Percentiles rank a stretch among this genome's conserved stretches.
phyloP scores from a whole-genome alignment of 305 asterid genomes.

The Fraxinus latifolia region DNA sequence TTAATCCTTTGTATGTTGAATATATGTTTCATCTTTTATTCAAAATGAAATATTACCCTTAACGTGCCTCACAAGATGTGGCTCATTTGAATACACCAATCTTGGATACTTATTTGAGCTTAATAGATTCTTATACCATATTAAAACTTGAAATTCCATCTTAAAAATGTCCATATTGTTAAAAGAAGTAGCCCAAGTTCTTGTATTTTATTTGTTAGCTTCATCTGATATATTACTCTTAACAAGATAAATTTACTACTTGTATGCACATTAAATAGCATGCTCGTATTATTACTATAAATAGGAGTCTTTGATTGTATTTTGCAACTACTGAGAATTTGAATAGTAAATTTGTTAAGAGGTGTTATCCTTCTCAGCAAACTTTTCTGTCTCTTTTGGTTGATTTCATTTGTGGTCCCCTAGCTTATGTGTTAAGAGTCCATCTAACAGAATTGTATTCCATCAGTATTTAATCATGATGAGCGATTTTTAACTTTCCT shows the following conservation, averaged over 20 bases:
- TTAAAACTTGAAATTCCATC: too few relatives aligned
- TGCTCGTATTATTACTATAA: neutral
- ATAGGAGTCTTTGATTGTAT: neutral
- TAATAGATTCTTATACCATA: too few relatives aligned
- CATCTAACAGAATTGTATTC: neutral
- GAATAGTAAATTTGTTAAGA: neutral
- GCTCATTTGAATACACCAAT: neutral
- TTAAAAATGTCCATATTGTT: too few relatives aligned
- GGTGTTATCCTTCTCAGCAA: neutral
- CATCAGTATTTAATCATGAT: neutral
- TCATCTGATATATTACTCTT: too few relatives aligned
- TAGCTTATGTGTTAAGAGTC: neutral
- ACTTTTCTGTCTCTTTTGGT: neutral
- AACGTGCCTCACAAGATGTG: neutral
- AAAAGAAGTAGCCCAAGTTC: too few relatives aligned
- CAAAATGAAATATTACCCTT: neutral
- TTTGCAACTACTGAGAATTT: neutral
- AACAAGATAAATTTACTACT: too few relatives aligned
- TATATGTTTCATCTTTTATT: neutral
- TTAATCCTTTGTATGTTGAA: neutral
- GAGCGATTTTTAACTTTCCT: neutral
- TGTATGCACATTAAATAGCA: neutral
- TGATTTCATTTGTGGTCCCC: neutral
- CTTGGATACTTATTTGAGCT: too few relatives aligned
- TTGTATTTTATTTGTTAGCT: too few relatives aligned